phyloP scores from a whole-genome alignment of 2,329 filamentous ascomycete species.

The Chrysoporthe cubensis region DNA sequence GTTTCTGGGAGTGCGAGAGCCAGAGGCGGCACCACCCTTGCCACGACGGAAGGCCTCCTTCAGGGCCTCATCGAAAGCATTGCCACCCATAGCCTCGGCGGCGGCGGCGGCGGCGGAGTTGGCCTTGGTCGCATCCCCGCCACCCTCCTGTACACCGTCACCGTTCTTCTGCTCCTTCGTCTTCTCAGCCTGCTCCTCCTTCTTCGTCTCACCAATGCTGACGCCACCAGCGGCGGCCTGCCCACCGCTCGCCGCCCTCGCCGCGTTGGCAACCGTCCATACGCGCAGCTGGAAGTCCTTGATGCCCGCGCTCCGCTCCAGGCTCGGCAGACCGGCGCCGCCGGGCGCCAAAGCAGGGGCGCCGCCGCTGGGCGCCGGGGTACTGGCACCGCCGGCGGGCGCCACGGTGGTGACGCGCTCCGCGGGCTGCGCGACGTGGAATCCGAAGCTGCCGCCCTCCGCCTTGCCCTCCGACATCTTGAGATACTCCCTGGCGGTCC shows the following conservation, averaged over 20 bases:
- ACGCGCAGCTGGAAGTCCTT: slow-evolving; percentile 16
- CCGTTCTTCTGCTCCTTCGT: not conserved
- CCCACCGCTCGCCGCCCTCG: not conserved
- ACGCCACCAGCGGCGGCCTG: not conserved
- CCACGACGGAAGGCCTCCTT: not conserved
- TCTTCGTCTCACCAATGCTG: no score
- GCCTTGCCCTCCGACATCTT: not conserved
- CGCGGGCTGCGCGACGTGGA: slow-evolving; percentile 9
- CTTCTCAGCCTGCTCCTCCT: slow-evolving; percentile 1
- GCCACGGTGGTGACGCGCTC: not conserved
- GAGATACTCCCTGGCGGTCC: not conserved
- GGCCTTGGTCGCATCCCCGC: not conserved
- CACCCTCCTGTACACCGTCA: not conserved
- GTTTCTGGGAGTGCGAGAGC: not conserved
- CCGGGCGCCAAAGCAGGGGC: not conserved
- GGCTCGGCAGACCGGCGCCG: not conserved
- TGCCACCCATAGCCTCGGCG: not conserved
- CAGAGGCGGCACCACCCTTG: not conserved
- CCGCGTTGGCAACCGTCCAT: not conserved
- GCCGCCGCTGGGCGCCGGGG: no score
- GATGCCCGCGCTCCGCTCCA: slow-evolving; percentile 10
- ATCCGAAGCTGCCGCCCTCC: not conserved
- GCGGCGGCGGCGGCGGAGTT: not conserved
- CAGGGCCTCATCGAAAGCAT: no score
- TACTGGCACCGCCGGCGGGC: not conserved